Base-by-base conservation (phyloP, 1,139 yeast species). In the Candida tetrigidarum region DNA sequence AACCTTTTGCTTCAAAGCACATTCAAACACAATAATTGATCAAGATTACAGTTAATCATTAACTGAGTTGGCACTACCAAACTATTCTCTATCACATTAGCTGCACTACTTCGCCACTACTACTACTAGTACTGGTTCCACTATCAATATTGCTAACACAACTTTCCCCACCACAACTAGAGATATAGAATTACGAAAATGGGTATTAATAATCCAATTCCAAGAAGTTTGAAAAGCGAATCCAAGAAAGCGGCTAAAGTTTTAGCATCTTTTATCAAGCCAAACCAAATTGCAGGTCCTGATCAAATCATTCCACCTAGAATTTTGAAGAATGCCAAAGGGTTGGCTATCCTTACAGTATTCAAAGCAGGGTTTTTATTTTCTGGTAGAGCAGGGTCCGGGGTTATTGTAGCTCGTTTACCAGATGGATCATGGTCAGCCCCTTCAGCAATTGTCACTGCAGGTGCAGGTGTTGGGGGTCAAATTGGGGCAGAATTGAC, bases 391-490 rank as follows among this genome's bases (percentile, higher is more conserved):
- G 98, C 97, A 2, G 99, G 99, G 19, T 89, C 97, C 1, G 99
- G 99, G 51, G 90, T 93, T 28, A 87, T 93, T 51, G 95, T 93
- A 23, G 97, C 98, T 5, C 76, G 98, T 50, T 76, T 93, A 43
- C 95, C 95, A 2, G 99, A 93, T 66, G 98, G 98, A 1, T 68
- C 84, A 0, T 93, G 99, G 99, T 90, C 97, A n/a, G 95, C 98
- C 1, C 99, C 99, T 1, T 86, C 96, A 2, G 99, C 97, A 8
- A 86, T 93, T 56, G 85, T 84, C 41, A 88, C 97, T 20, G 98
- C 97, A 1, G 99, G 99, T 56, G 98, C 97, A 3, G 98, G 99
- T 59, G 97, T 95, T 4, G 99, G 99, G 47, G 99, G 99, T 35
- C 96, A 91, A 69, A 81, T 93, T 54, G 99, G 99, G 34, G 95